Conservation (phyloP, 352 stramenopile species). For the Globisporangium megalacanthum region DNA sequence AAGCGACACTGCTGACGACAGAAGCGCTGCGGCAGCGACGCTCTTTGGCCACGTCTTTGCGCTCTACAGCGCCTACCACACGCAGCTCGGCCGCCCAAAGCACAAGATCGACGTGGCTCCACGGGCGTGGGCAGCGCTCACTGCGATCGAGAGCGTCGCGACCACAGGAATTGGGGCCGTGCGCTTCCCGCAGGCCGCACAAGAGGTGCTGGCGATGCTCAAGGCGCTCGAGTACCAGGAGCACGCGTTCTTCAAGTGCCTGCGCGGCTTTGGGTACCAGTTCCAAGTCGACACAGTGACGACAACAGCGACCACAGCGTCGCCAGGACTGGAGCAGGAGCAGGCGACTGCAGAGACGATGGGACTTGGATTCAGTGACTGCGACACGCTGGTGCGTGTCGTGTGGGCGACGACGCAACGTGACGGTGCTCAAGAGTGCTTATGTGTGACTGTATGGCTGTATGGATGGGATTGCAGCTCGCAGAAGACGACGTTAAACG, state of each 20-base stretch:
- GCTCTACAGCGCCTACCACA: conserved; percentile 55
- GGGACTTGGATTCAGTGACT: background rate
- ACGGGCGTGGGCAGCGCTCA: conserved; percentile 32
- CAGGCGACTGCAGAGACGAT: background rate
- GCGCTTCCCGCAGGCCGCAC: conserved; percentile 20
- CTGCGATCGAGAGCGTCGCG: conserved; percentile 29
- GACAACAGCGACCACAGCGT: too few relatives aligned
- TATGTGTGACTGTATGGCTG: background rate
- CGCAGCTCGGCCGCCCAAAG: conserved; percentile 51
- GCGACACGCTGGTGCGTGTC: conserved; percentile 4
- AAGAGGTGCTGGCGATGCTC: conserved; percentile 47
- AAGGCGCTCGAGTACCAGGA: conserved; percentile 34
- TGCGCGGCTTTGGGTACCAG: conserved; percentile 30
- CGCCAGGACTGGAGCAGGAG: background rate
- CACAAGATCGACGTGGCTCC: conserved; percentile 61
- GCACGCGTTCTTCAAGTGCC: conserved; percentile 62
- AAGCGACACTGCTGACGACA: background rate
- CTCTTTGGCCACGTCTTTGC: conserved; percentile 49
- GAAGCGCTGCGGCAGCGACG: conserved; percentile 7
- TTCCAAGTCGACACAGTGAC: conserved; percentile 4
- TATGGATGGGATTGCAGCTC: conserved; percentile 5
- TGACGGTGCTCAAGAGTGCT: background rate
- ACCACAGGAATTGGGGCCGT: conserved; percentile 15
- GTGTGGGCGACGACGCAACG: background rate
- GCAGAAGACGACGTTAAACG: conserved; percentile 8